Evolutionary conservation across 2,329 filamentous ascomycete genomes (phyloP).

Genomic region (Paraphoma chrysanthemicola): DNA sequence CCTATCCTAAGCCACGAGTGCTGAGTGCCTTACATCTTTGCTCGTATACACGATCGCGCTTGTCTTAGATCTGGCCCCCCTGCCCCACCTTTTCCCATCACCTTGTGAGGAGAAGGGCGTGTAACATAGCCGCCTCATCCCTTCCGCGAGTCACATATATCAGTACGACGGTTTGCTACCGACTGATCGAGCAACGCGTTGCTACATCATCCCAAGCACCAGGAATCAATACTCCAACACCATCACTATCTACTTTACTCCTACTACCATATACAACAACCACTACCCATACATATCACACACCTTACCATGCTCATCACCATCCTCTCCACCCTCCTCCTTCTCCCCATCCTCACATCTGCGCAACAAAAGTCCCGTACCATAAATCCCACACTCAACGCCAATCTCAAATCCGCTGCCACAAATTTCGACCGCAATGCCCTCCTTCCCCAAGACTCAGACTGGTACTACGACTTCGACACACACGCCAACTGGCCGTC

Average conservation of each 20-base stretch:
- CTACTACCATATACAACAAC: no score
- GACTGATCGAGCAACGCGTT: background rate
- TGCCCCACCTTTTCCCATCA: background rate
- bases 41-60: slow-evolving; percentile 5
- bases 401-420: slow-evolving; percentile 45
- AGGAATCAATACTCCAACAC: background rate
- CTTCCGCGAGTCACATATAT: slow-evolving; percentile 1
- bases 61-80: slow-evolving; percentile 3
- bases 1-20: slow-evolving; percentile 2
- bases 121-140: background rate
- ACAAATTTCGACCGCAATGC: slow-evolving; percentile 56
- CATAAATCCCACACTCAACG: slow-evolving; percentile 50
- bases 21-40: slow-evolving; percentile 1
- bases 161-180: background rate
- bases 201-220: background rate
- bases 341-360: slow-evolving; percentile 23
- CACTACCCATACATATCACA: background rate
- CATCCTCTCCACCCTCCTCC: slow-evolving; percentile 4
- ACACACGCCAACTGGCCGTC: slow-evolving; percentile 53
- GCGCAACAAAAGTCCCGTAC: slow-evolving; percentile 48
- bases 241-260: no score
- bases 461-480: slow-evolving; percentile 60
- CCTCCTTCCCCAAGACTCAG: slow-evolving; percentile 49
- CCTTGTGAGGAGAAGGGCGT: background rate
- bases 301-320: background rate